These are phyloP conservation scores for Helianthus tuberosus DNA, from an alignment of 129 eudicot genomes.

Conservation along the genomic window DNA sequence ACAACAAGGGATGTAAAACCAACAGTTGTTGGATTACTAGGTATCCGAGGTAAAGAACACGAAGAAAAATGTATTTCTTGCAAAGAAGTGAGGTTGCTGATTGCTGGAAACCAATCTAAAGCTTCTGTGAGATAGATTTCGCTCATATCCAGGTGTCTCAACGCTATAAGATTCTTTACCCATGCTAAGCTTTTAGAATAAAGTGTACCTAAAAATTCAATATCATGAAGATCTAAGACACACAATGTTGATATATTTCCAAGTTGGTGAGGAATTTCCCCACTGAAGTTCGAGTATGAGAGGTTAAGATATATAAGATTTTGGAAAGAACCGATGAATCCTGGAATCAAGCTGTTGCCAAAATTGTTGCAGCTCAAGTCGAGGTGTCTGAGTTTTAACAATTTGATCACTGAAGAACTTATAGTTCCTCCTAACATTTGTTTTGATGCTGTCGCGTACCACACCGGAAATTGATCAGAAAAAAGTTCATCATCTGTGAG, in stretches of 20 bases:
- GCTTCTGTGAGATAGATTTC: not conserved
- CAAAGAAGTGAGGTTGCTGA: conserved; percentile 2
- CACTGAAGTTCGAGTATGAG: not conserved
- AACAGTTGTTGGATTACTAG: not conserved
- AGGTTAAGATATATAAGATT: conserved; percentile 2
- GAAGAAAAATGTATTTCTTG: not conserved
- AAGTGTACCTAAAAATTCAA: not conserved
- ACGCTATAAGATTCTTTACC: not conserved
- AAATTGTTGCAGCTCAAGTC: conserved; percentile 20
- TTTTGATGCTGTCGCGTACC: too few species aligned
- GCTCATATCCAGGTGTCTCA: not conserved
- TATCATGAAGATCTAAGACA: not conserved
- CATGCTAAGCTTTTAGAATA: conserved; percentile 1
- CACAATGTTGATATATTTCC: conserved; percentile 9
- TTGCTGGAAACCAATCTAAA: not conserved
- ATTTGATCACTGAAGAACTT: conserved; percentile 9
- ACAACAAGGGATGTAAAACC: not conserved
- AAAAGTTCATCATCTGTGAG: too few species aligned
- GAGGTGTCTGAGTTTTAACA: not conserved
- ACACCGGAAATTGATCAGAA: too few species aligned
- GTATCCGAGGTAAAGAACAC: not conserved
- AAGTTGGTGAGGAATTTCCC: conserved; percentile 15
- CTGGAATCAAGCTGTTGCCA: not conserved
- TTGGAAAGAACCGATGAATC: conserved; percentile 11
- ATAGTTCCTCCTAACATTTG: not conserved